Conservation (phyloP, 805 yeast species). For the Yarrowia sp. region DNA sequence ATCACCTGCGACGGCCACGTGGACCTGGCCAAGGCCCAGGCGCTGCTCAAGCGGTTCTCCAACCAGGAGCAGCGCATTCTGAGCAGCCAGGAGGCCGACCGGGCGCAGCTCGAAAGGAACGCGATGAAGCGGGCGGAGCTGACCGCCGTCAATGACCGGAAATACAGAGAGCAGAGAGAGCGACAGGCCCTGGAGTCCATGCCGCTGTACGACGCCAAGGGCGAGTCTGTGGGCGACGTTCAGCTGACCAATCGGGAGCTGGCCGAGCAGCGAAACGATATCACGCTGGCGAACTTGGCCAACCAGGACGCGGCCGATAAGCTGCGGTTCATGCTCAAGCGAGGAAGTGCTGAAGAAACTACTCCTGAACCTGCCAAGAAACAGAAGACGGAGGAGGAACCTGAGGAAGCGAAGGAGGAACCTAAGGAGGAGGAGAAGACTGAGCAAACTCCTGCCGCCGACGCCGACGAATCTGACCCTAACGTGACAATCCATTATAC, state of each 20-base stretch:
- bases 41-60: constrained; percentile 68
- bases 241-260: constrained; percentile 73
- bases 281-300: constrained; percentile 74
- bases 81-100: constrained; percentile 57
- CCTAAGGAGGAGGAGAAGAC: background rate
- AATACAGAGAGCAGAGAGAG: constrained; percentile 81
- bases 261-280: constrained; percentile 65
- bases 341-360: constrained; percentile 42
- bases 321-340: constrained; percentile 52
- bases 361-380: background rate
- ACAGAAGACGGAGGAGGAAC: too few species aligned
- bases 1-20: constrained; percentile 90
- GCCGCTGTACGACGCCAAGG: constrained; percentile 79
- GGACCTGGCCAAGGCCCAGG: constrained; percentile 77
- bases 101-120: background rate
- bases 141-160: background rate
- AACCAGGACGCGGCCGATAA: constrained; percentile 72
- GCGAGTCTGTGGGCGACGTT: constrained; percentile 72
- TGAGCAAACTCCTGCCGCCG: too few species aligned
- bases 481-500: background rate
- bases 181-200: constrained; percentile 69
- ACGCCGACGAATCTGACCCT: background rate
- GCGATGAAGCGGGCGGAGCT: background rate
- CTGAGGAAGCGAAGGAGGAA: too few species aligned
- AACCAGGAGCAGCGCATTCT: constrained; percentile 80